phyloP scores from a whole-genome alignment of 371 early-diverging fungal species.

The Sporodiniella umbellata region DNA sequence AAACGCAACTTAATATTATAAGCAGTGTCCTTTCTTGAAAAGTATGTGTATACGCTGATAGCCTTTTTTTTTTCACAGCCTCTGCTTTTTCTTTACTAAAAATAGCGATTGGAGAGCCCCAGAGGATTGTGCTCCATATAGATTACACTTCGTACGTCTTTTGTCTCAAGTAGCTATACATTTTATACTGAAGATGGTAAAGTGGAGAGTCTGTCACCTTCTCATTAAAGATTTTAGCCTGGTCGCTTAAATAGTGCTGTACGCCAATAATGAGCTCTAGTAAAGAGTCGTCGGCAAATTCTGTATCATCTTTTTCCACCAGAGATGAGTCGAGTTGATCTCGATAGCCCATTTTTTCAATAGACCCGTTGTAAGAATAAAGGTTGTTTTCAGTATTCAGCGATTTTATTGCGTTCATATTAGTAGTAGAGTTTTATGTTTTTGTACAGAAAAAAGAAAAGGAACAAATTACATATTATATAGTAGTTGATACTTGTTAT shows the following conservation, averaged over 20 bases:
- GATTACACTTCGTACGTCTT: constrained; percentile 29
- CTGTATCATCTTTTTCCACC: constrained; percentile 11
- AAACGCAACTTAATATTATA: no score
- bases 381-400: background rate
- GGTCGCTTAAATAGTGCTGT: constrained; percentile 27
- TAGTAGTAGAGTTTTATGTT: no score
- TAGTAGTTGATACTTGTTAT: background rate
- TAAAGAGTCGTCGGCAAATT: constrained; percentile 17
- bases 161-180: constrained; percentile 41
- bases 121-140: no score
- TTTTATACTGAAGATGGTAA: constrained; percentile 39
- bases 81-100: no score
- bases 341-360: constrained; percentile 11
- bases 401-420: background rate
- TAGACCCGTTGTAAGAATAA: background rate
- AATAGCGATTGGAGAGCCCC: no score
- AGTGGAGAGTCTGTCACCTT: constrained; percentile 29
- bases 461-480: background rate
- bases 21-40: no score
- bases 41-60: no score
- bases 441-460: background rate
- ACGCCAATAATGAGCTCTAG: constrained; percentile 24
- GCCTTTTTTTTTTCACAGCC: no score
- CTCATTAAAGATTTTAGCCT: background rate
- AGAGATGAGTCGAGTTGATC: constrained; percentile 8